These are phyloP conservation scores for Metarhizium album DNA, from an alignment of 2,329 filamentous ascomycete species.

Conservation along the genomic window DNA sequence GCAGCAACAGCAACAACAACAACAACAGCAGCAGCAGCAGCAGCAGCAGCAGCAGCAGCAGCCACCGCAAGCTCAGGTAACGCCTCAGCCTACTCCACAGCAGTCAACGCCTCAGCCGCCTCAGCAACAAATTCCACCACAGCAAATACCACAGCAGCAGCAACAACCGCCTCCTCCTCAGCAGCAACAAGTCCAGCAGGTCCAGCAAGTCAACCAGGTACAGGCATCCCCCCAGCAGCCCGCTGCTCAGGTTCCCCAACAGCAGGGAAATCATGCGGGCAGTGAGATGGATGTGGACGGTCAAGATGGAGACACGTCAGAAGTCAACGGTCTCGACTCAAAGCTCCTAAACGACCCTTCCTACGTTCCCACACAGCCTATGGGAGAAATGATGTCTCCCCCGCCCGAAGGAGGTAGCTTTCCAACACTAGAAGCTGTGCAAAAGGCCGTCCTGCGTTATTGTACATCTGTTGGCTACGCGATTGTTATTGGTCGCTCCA, in stretches of 20 bases:
- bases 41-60: constrained; percentile 16
- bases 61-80: background rate
- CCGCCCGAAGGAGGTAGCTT: constrained; percentile 55
- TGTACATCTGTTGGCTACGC: constrained; percentile 58
- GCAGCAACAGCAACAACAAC: constrained; percentile 17
- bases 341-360: constrained; percentile 39
- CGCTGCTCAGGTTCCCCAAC: constrained; percentile 25
- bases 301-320: constrained; percentile 32
- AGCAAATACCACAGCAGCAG: constrained; percentile 6
- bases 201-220: constrained; percentile 22
- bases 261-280: constrained; percentile 30
- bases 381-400: constrained; percentile 50
- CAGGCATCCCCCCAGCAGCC: constrained; percentile 21
- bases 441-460: constrained; percentile 53
- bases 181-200: constrained; percentile 17
- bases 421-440: constrained; percentile 52
- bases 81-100: constrained; percentile 7
- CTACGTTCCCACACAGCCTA: constrained; percentile 41
- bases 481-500: constrained; percentile 56
- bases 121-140: constrained; percentile 13
- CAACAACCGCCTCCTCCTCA: constrained; percentile 8
- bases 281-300: constrained; percentile 45
- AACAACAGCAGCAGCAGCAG: constrained; percentile 14
- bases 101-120: constrained; percentile 13
- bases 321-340: constrained; percentile 31